Percentiles rank a stretch among this genome's conserved stretches.
Evolutionary conservation across 306 rosid species (phyloP).

Genomic region (Begonia loranthoides): DNA sequence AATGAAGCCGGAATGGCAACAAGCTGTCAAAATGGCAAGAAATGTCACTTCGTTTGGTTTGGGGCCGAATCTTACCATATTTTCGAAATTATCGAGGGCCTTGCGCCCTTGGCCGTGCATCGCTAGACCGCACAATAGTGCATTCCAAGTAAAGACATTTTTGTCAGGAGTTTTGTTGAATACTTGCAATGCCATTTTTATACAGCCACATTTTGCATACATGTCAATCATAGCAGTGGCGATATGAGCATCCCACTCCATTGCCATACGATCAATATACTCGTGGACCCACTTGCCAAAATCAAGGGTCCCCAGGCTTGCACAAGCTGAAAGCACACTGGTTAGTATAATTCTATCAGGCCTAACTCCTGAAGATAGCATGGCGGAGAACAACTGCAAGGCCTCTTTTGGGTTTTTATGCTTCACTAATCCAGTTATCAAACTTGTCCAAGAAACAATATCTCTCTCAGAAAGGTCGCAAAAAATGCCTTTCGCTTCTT

Average conservation of each 20-base stretch:
- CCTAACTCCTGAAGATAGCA: slow-evolving; percentile 32
- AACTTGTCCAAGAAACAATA: slow-evolving; percentile 57
- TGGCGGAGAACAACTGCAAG: slow-evolving; percentile 40
- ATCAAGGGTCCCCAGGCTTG: slow-evolving; percentile 60
- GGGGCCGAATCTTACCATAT: slow-evolving; percentile 34
- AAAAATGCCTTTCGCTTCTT: slow-evolving; percentile 44
- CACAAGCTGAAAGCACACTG: slow-evolving; percentile 67
- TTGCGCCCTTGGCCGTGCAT: slow-evolving; percentile 45
- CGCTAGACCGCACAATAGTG: slow-evolving; percentile 56
- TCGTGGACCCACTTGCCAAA: slow-evolving; percentile 66
- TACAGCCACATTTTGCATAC: slow-evolving; percentile 66
- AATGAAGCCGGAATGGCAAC: slow-evolving; percentile 72
- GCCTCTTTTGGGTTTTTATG: slow-evolving; percentile 45
- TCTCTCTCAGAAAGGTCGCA: slow-evolving; percentile 48
- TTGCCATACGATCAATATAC: slow-evolving; percentile 34
- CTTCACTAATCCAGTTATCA: slow-evolving; percentile 60
- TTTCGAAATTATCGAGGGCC: slow-evolving; percentile 39
- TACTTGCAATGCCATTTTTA: slow-evolving; percentile 35
- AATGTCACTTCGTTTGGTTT: slow-evolving; percentile 66
- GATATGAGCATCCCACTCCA: slow-evolving; percentile 53
- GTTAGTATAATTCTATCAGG: slow-evolving; percentile 53
- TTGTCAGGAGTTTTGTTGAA: slow-evolving; percentile 37
- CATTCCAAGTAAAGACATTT: slow-evolving; percentile 70
- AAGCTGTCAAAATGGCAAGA: slow-evolving; percentile 63
- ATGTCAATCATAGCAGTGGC: slow-evolving; percentile 71